Evolutionary conservation across 2,329 filamentous ascomycete genomes (phyloP).

Genomic region (Monosporascus ibericus): DNA sequence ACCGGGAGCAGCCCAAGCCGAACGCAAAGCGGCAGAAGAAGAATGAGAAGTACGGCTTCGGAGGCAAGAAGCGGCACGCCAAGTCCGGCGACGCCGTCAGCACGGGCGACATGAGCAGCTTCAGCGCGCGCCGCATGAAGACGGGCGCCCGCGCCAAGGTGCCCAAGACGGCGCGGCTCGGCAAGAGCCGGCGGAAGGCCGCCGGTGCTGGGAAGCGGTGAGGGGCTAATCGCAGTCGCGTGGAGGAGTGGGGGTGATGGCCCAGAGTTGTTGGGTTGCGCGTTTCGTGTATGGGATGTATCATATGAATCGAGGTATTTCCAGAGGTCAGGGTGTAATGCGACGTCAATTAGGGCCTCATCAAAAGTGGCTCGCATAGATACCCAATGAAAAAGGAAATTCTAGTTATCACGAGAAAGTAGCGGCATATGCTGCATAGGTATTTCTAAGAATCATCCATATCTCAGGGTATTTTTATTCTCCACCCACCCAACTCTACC

Average conservation of each 20-base stretch:
- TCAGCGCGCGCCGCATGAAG: constrained; percentile 85
- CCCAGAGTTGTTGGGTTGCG: too few species aligned
- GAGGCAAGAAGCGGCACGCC: constrained; percentile 84
- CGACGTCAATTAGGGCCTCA: too few species aligned
- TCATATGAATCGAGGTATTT: too few species aligned
- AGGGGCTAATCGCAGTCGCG: not conserved
- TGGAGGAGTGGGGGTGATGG: too few species aligned
- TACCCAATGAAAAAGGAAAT: too few species aligned
- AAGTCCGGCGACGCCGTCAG: constrained; percentile 89
- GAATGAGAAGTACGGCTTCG: constrained; percentile 90
- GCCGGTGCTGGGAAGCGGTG: constrained; percentile 29
- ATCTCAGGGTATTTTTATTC: constrained; percentile 3
- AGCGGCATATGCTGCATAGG: too few species aligned
- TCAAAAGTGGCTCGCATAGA: too few species aligned
- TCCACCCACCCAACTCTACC: constrained; percentile 15
- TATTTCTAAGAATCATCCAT: too few species aligned
- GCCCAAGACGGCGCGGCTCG: constrained; percentile 37
- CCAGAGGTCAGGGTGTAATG: too few species aligned
- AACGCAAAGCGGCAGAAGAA: constrained; percentile 85
- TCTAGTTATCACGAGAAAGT: too few species aligned
- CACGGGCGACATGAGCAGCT: constrained; percentile 72
- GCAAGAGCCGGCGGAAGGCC: constrained; percentile 47
- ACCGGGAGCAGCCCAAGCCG: constrained; percentile 31
- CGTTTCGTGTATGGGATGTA: too few species aligned
- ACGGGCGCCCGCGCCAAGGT: constrained; percentile 30